A percentile compares a stretch with the other conserved stretches of the same genome.
These are phyloP conservation scores for Alloascoidea africana DNA, from an alignment of 805 yeast genomes.

Conservation along the genomic window DNA sequence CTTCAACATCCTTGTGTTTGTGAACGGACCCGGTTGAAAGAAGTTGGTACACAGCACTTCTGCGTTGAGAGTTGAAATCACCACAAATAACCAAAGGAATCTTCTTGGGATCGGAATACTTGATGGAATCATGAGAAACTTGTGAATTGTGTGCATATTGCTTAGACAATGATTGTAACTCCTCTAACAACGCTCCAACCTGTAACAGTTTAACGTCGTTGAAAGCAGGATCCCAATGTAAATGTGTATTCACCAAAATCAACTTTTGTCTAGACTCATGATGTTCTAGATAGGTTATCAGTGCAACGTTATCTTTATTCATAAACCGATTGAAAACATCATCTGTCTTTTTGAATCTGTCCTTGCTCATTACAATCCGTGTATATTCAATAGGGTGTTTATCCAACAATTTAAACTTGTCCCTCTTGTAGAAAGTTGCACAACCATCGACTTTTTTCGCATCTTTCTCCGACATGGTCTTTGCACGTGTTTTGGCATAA, in stretches of 20 bases:
- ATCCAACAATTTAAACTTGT: constrained; percentile 55
- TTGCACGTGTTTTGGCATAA: constrained; percentile 82
- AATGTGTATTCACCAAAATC: constrained; percentile 77
- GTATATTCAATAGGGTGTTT: constrained; percentile 73
- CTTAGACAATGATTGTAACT: constrained; percentile 24
- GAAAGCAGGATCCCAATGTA: constrained; percentile 96
- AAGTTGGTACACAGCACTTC: constrained; percentile 87
- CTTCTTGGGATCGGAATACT: constrained; percentile 30
- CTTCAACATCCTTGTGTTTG: constrained; percentile 67
- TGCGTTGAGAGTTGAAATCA: constrained; percentile 80
- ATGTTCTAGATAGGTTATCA: constrained; percentile 63
- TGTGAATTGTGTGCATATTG: not conserved
- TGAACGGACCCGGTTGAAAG: constrained; percentile 66
- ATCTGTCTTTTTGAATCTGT: constrained; percentile 80
- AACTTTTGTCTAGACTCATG: constrained; percentile 54
- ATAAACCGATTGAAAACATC: constrained; percentile 92
- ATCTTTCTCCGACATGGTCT: constrained; percentile 62
- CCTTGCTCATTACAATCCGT: constrained; percentile 63
- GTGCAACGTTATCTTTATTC: constrained; percentile 89
- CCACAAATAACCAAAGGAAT: constrained; percentile 82
- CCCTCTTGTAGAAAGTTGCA: constrained; percentile 73
- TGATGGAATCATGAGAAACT: constrained; percentile 12
- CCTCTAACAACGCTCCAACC: constrained; percentile 83
- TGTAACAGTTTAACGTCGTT: constrained; percentile 95
- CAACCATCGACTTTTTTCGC: constrained; percentile 94